phyloP scores from a whole-genome alignment of 306 rosid genomes.

The Amphicarpaea edgeworthii region DNA sequence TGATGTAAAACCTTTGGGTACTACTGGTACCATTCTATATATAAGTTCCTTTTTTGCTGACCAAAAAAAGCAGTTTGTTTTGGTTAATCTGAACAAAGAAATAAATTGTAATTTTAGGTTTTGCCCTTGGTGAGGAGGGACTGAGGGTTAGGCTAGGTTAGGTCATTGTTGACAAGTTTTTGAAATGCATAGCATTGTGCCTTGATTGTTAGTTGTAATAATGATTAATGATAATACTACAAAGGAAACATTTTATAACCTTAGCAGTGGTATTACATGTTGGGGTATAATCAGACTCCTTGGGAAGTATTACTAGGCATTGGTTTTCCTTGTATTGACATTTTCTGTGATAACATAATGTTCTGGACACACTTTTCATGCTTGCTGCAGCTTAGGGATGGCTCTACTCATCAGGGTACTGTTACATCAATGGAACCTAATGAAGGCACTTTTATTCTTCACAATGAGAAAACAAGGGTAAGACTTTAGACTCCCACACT shows the following conservation, averaged over 20 bases:
- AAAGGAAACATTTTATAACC: not conserved
- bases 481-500: slow-evolving; percentile 15
- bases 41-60: no score
- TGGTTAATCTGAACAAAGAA: slow-evolving; percentile 5
- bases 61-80: no score
- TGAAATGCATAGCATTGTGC: slow-evolving; percentile 14
- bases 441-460: slow-evolving; percentile 84
- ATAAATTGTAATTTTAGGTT: not conserved
- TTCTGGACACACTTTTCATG: slow-evolving; percentile 43
- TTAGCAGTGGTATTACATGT: slow-evolving; percentile 2
- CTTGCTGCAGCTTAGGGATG: slow-evolving; percentile 81
- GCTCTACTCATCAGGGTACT: slow-evolving; percentile 89
- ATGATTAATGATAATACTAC: slow-evolving; percentile 2
- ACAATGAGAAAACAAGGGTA: slow-evolving; percentile 81
- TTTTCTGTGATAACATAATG: slow-evolving; percentile 8
- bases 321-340: slow-evolving; percentile 24
- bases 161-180: slow-evolving; percentile 29
- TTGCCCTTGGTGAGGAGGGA: not conserved
- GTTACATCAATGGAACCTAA: slow-evolving; percentile 97
- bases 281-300: slow-evolving; percentile 14
- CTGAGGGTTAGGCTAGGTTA: not conserved
- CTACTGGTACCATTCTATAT: no score
- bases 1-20: no score
- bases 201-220: slow-evolving; percentile 4
- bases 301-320: slow-evolving; percentile 1